Evolutionary conservation across 176 grass and related monocot species (phyloP).

Genomic region (Typha latifolia): DNA sequence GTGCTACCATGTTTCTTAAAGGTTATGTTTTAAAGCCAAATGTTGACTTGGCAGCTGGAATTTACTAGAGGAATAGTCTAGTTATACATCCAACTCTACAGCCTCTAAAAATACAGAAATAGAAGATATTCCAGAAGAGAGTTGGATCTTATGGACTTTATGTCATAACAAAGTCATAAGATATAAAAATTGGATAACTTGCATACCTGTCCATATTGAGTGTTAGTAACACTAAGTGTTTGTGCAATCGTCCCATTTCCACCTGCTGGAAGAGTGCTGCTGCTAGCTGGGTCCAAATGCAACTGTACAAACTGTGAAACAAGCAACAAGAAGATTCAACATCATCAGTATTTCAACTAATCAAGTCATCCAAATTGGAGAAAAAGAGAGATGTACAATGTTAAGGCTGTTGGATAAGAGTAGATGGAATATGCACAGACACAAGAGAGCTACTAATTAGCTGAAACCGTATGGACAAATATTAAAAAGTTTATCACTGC

Average conservation of each 20-base stretch:
- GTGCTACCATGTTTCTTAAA: not conserved
- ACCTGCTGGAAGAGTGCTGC: slow-evolving; percentile 52
- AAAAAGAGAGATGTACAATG: too few relatives aligned
- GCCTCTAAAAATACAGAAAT: not conserved
- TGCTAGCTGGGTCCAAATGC: slow-evolving; percentile 72
- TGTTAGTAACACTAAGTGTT: slow-evolving; percentile 78
- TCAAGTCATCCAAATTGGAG: too few relatives aligned
- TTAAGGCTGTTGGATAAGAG: too few relatives aligned
- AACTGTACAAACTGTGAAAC: slow-evolving; percentile 79
- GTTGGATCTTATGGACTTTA: not conserved
- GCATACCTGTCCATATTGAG: slow-evolving; percentile 86
- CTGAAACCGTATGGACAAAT: too few relatives aligned
- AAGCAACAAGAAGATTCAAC: not conserved
- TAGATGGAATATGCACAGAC: too few relatives aligned
- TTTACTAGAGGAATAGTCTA: not conserved
- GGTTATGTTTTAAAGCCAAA: not conserved
- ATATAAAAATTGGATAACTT: not conserved
- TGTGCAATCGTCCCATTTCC: slow-evolving; percentile 70
- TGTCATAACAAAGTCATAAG: not conserved
- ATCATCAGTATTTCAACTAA: too few relatives aligned
- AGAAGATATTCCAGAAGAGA: not conserved
- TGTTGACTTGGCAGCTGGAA: not conserved
- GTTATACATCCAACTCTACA: not conserved
- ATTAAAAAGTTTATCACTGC: too few relatives aligned
- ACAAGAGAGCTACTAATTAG: too few relatives aligned